These are phyloP conservation scores for Geosmithia morbida DNA, from an alignment of 2,329 filamentous ascomycete genomes.

Conservation along the genomic window DNA sequence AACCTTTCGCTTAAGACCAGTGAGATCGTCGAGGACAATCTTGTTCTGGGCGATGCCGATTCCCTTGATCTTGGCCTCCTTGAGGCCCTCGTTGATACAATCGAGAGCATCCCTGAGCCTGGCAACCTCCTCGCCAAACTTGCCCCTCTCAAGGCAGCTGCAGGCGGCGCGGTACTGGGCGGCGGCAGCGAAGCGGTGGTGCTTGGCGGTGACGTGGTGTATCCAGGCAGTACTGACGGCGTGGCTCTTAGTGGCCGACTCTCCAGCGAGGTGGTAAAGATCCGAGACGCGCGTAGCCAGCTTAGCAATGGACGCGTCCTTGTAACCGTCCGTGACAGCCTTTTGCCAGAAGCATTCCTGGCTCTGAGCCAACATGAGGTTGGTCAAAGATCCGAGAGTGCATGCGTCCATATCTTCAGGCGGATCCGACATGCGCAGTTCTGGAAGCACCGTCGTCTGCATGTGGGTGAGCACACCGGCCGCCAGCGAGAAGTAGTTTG, in stretches of 20 bases:
- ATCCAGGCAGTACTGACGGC: slow-evolving; percentile 92
- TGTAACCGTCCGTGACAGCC: slow-evolving; percentile 84
- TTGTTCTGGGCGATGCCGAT: slow-evolving; percentile 59
- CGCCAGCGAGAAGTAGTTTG: slow-evolving; percentile 77
- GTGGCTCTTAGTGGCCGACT: slow-evolving; percentile 78
- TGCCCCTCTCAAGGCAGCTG: slow-evolving; percentile 84
- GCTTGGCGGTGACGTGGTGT: slow-evolving; percentile 92
- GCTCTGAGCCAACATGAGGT: slow-evolving; percentile 78
- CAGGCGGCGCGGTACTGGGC: slow-evolving; percentile 86
- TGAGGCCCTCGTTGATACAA: slow-evolving; percentile 76
- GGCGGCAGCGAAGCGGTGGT: slow-evolving; percentile 91
- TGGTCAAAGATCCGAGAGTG: slow-evolving; percentile 69
- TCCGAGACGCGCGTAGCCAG: slow-evolving; percentile 83
- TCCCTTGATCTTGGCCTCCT: slow-evolving; percentile 44
- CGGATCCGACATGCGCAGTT: slow-evolving; percentile 65
- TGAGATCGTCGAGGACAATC: slow-evolving; percentile 66
- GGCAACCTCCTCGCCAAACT: slow-evolving; percentile 91
- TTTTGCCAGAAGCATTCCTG: slow-evolving; percentile 99
- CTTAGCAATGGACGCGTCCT: slow-evolving; percentile 84
- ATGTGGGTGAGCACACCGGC: slow-evolving; percentile 75
- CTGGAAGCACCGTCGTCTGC: slow-evolving; percentile 61
- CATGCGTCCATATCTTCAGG: slow-evolving; percentile 92
- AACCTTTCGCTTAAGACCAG: slow-evolving; percentile 67
- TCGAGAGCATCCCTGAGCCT: slow-evolving; percentile 66
- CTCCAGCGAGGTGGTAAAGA: slow-evolving; percentile 71